phyloP scores from a whole-genome alignment of 495 filamentous ascomycete genomes.

The Trichocladium antarcticum region DNA sequence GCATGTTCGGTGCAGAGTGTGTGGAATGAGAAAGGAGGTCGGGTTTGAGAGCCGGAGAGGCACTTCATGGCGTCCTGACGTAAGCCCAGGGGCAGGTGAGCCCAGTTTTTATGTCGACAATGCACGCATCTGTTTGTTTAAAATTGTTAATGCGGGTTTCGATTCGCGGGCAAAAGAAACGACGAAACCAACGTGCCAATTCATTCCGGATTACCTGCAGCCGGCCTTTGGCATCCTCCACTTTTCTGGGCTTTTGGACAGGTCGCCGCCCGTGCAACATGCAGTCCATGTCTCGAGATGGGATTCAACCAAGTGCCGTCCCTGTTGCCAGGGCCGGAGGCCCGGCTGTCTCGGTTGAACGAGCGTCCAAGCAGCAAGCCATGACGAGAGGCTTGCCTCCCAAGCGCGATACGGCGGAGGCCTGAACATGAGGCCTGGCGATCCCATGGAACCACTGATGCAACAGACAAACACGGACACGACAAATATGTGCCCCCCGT shows the following conservation, averaged over 20 bases:
- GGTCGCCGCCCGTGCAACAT: background rate
- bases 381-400: conserved; percentile 6
- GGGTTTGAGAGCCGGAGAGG: too few species aligned
- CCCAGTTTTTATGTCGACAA: background rate
- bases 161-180: conserved; percentile 6
- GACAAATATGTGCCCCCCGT: background rate
- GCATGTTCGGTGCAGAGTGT: too few species aligned
- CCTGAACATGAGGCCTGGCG: conserved; percentile 4
- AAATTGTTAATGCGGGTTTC: conserved; percentile 5
- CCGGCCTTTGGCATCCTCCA: too few species aligned
- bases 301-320: conserved; percentile 9
- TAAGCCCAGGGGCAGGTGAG: background rate
- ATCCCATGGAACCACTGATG: conserved; percentile 2
- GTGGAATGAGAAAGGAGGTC: too few species aligned
- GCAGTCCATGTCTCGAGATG: conserved; percentile 12
- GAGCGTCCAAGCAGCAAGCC: conserved; percentile 13
- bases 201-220: conserved; percentile 23
- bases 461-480: conserved; percentile 14
- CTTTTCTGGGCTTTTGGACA: too few species aligned
- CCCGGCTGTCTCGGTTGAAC: conserved; percentile 18
- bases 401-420: background rate
- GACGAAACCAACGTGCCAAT: background rate
- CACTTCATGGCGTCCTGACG: conserved; percentile 3
- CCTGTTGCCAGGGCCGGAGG: conserved; percentile 11
- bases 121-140: background rate